Conservation (phyloP, 2,329 filamentous ascomycete species). For the Pseudogymnoascus sp. region DNA sequence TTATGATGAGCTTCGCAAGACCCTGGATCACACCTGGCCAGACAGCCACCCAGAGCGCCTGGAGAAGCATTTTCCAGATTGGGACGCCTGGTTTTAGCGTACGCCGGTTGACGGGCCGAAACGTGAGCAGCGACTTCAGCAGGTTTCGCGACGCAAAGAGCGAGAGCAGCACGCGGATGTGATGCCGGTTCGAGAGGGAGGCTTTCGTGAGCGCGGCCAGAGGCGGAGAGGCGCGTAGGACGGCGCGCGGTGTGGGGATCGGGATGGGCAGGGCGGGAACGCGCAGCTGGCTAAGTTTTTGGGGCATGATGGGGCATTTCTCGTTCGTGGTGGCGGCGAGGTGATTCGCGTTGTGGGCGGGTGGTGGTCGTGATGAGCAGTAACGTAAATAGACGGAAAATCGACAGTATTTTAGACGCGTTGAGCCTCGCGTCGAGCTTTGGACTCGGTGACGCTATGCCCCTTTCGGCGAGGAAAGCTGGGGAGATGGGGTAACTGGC, state of each 20-base stretch:
- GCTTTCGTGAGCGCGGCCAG: not conserved
- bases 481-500: not conserved
- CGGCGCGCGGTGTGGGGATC: not conserved
- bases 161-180: slow-evolving; percentile 2
- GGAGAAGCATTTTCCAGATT: slow-evolving; percentile 9
- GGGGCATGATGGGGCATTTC: not conserved
- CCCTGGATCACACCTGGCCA: slow-evolving; percentile 41
- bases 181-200: slow-evolving; percentile 4
- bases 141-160: not conserved
- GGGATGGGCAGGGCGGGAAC: not conserved
- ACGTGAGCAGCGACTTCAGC: slow-evolving; percentile 1
- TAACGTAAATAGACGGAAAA: slow-evolving; percentile 1
- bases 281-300: not conserved
- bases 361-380: not conserved
- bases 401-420: not conserved
- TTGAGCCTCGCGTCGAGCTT: not conserved
- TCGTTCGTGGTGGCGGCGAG: not conserved
- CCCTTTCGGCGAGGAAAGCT: not conserved
- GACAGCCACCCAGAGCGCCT: slow-evolving; percentile 15
- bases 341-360: not conserved
- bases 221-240: slow-evolving; percentile 1
- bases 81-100: slow-evolving; percentile 6
- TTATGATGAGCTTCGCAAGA: slow-evolving; percentile 40
- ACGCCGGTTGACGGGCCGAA: not conserved
- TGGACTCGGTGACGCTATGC: not conserved